Percentiles rank a stretch among this genome's conserved stretches.
Evolutionary conservation across 2,329 filamentous ascomycete species (phyloP).

Genomic region (Exophiala lecanii-corni): DNA sequence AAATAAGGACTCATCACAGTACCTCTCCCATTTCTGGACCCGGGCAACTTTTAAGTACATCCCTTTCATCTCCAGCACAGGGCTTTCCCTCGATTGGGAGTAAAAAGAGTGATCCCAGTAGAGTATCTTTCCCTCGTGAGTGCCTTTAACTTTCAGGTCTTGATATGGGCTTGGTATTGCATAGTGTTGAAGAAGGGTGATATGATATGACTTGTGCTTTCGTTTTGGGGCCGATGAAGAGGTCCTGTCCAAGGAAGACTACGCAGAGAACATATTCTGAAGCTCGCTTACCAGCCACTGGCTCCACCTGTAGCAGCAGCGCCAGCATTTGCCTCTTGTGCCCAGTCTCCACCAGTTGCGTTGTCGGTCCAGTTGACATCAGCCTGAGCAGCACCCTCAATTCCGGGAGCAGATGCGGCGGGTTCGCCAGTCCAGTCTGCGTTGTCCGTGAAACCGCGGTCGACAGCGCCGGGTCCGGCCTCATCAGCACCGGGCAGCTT

Average conservation of each 20-base stretch:
- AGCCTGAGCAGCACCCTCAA: constrained; percentile 56
- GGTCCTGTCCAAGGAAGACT: too few species aligned
- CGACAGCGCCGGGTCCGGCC: constrained; percentile 71
- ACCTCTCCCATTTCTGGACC: background rate
- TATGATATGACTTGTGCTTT: too few species aligned
- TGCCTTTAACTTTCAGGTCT: constrained; percentile 51
- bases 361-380: constrained; percentile 54
- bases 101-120: constrained; percentile 42
- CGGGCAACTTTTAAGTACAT: constrained; percentile 84
- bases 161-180: constrained; percentile 14
- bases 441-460: constrained; percentile 73
- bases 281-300: constrained; percentile 31
- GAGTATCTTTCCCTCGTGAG: constrained; percentile 99
- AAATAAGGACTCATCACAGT: too few species aligned
- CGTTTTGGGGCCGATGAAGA: too few species aligned
- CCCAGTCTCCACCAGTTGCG: constrained; percentile 47
- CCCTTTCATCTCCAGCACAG: constrained; percentile 75
- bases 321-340: constrained; percentile 30
- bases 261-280: constrained; percentile 16
- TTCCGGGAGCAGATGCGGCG: constrained; percentile 60
- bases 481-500: constrained; percentile 84
- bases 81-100: constrained; percentile 79
- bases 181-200: constrained; percentile 1
- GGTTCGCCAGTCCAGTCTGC: constrained; percentile 73
- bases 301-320: constrained; percentile 34